Evolutionary conservation across 805 yeast genomes (phyloP), one percentile per base, ranked within the genome.

Genomic region (Cephaloascus albidus): DNA sequence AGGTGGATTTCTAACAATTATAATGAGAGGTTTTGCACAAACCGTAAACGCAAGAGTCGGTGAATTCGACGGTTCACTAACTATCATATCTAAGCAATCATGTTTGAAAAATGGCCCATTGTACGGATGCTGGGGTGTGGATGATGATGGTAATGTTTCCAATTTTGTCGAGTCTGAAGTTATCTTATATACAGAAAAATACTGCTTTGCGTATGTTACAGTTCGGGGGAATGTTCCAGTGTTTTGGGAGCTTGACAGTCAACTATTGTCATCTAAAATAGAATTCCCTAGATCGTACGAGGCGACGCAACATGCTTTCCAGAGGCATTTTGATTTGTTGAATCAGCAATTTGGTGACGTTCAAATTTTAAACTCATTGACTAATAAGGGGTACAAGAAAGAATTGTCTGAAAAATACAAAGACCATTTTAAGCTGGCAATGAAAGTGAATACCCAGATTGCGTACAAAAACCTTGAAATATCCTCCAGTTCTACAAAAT

Each of bases 41-140:
- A 60, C 73, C 10, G 59, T 68, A 5, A 65, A 66, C 41, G 53
- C 64, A 3, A 43, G 43, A 1, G 51, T 62, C 2, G 52, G 52
- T n/a, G 54, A 57, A 19, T 58, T 55, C 20, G 65, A 60, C 23
- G 67, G 66, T 0, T 48, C 70, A 38, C 43, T 75, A 30, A 72
- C 80, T 0, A 58, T 75, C 10, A 69, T 75, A 10, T 65, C 78
- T 3, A 74, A 71, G 46, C 81, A 75, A 44, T 62, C 70, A 23
- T 70, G 78, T 42, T 50, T 52, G 23, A 70, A 69, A 44, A 55
- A 55, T 30, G 78, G 78, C 0, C 65, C 70, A 0, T 52, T 74
- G 16, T 74, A 74, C 50, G 81, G 81, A 1, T 74, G 74, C 23
- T 70, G 71, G 61, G 76, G 81, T 27, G 63, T 74, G 47, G 81